Conservation (phyloP, 108 stramenopile genomes). For the Heterococcus sp. region DNA sequence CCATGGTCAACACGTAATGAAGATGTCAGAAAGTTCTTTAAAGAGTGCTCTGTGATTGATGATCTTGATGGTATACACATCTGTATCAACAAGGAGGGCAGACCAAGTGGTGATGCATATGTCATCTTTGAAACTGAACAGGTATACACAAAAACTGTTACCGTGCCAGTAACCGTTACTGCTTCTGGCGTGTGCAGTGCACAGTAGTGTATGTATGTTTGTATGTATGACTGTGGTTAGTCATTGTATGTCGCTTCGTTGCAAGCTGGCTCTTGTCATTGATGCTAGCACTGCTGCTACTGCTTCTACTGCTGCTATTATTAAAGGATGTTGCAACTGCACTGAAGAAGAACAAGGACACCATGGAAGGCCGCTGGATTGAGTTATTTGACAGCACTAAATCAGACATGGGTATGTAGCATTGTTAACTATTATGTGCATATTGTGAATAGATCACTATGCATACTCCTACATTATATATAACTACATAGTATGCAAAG, state of each 20-base stretch:
- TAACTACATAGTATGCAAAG: not conserved
- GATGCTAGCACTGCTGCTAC: no score
- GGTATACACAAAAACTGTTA: no score
- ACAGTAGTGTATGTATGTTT: no score
- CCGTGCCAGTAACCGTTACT: no score
- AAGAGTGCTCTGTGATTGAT: conserved; percentile 8
- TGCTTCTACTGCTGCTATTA: no score
- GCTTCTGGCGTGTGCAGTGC: no score
- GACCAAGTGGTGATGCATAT: conserved; percentile 39
- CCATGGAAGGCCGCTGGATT: conserved; percentile 41
- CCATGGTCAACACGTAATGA: conserved; percentile 34
- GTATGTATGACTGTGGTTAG: no score
- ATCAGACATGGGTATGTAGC: not conserved
- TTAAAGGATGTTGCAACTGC: no score
- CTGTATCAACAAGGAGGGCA: conserved; percentile 11
- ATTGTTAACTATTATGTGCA: not conserved
- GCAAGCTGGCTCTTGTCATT: no score
- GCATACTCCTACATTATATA: not conserved
- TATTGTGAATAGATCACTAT: not conserved
- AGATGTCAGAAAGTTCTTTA: conserved; percentile 37
- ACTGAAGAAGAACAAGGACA: conserved; percentile 49
- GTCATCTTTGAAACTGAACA: conserved; percentile 35
- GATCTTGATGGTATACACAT: conserved; percentile 35
- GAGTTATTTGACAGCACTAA: conserved; percentile 45
- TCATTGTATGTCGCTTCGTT: no score